Evolutionary conservation across 768 basidiomycete species (phyloP), one percentile per base, ranked within the genome.

Genomic region (Gloeophyllum trabeum): DNA sequence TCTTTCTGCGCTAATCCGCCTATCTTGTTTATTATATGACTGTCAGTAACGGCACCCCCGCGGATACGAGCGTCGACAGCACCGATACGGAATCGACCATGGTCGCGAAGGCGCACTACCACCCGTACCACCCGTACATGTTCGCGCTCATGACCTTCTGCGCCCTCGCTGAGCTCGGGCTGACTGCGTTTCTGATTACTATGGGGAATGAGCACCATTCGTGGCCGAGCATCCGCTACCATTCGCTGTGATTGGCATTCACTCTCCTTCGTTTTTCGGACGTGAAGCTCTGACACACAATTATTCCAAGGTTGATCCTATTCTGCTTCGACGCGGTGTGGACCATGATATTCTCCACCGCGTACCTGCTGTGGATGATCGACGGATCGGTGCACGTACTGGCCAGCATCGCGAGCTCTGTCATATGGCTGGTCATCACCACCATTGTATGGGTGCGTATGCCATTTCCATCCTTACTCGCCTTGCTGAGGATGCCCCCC

Each of bases 351-450:
- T 87, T 85, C 55, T 70, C 77, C 12, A 64, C 71, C 10, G 74
- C 76, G 24, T 89, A 87, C 52, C 63, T 85, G 48, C 51, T 85
- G 24, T 87, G 81, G 77, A 72, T 80, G 35, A 59, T 81, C 28
- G 76, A 77, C 41, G 78, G 79, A 38, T 73, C 71, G 3, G 69
- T 73, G 36, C 78, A 80, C 55, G 57, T 83, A 34, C 66, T 88
- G 18, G 84, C 83, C n/a, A 79, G 75, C 55, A 65, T 88, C 34
- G 81, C 85, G 19, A 82, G 81, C 48, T 88, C 85, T 14, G 70
- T 85, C 16, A 55, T 79, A 42, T 89, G 85, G 85, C 63, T 88
- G 23, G 56, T 75, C 21, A 54, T 79, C 26, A 83, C 84, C 2
- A 63, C 71, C 4, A 55, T 71, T 4, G 54, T 87, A 51, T 88